Percentiles rank a stretch among this genome's conserved stretches.
phyloP scores from a whole-genome alignment of 306 rosid species.

The Prunus campanulata region DNA sequence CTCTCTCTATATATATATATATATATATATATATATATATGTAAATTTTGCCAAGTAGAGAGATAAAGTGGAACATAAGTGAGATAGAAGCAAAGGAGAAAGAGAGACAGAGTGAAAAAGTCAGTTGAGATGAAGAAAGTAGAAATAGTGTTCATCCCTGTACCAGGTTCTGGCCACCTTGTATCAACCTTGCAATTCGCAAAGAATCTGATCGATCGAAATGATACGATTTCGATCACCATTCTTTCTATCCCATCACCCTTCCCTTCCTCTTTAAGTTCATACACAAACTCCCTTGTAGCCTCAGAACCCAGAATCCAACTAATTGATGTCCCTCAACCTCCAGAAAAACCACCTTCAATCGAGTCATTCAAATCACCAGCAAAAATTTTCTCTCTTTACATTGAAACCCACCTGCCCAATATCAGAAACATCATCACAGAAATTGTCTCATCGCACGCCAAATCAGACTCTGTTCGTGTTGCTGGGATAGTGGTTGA shows the following conservation, averaged over 20 bases:
- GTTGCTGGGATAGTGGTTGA: slow-evolving; percentile 45
- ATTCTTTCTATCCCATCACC: slow-evolving; percentile 37
- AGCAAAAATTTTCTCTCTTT: slow-evolving; percentile 9
- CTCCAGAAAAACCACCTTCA: slow-evolving; percentile 35
- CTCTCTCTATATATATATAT: too few relatives aligned
- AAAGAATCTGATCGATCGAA: slow-evolving; percentile 24
- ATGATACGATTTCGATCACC: slow-evolving; percentile 40
- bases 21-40: too few relatives aligned
- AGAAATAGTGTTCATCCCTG: slow-evolving; percentile 48
- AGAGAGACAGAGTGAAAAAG: too few relatives aligned
- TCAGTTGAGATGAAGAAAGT: slow-evolving; percentile 9
- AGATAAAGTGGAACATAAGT: too few relatives aligned
- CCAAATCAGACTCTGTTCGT: slow-evolving; percentile 14
- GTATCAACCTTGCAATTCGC: slow-evolving; percentile 48
- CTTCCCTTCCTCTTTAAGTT: slow-evolving; percentile 21
- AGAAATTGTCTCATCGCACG: slow-evolving; percentile 13
- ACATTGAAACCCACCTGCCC: slow-evolving; percentile 29
- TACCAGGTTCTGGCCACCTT: slow-evolving; percentile 50
- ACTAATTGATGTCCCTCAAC: slow-evolving; percentile 48
- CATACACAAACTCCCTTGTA: slow-evolving; percentile 33
- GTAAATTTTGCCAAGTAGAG: too few relatives aligned
- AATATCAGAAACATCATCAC: slow-evolving; percentile 20
- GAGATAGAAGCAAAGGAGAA: too few relatives aligned
- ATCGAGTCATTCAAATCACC: slow-evolving; percentile 22
- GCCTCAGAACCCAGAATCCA: slow-evolving; percentile 39